Evolutionary conservation across 495 filamentous ascomycete genomes (phyloP), one percentile per base, ranked within the genome.

Genomic region (Echria macrotheca): DNA sequence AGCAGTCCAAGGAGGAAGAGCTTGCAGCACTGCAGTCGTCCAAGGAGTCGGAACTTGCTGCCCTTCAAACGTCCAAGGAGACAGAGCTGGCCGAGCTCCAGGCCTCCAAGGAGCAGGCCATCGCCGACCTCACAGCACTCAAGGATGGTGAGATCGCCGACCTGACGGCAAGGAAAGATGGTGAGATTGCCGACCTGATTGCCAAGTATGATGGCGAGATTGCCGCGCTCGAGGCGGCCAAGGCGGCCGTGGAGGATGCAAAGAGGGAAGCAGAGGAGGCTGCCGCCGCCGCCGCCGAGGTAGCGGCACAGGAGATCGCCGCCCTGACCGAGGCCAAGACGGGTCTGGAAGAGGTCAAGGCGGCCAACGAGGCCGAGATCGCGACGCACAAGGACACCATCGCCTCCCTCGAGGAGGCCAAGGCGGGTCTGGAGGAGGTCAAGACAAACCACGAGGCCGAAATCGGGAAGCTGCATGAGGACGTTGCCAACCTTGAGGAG

Each of bases 401-500:
- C 4, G 57, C 54, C 1, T 44, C 35, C 0, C 44, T 57, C 5
- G 25, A 54, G 25, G 26, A 37, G 1, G 53, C 45, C 48, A 58
- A 56, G 41, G 39, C 37, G 1, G 23, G 24, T 1, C 49, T 66
- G 7, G 63, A 66, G 41, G 44, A 61, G 28, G 43, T 55, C 44
- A 60, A 63, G 39, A 32, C 47, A 11, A 47, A 47, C 39, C 52
- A 61, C 41, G 59, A 63, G 38, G 54, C 53, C 42, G 59, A 65
- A 32, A 58, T 63, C 21, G 57, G 35, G 25, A 17, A 11, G 14
- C 59, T 64, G 18, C 50, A 64, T 10, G 57, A 52, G 17, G 52
- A 43, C 22, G 53, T 63, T 21, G 43, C 50, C 23, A 48, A 19
- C 0, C 44, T 64, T 15, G 56, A 64, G 50, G 52, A 44, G 10